Evolutionary conservation across 108 stramenopile genomes (phyloP).

Genomic region (Mediolabrus comicus): DNA sequence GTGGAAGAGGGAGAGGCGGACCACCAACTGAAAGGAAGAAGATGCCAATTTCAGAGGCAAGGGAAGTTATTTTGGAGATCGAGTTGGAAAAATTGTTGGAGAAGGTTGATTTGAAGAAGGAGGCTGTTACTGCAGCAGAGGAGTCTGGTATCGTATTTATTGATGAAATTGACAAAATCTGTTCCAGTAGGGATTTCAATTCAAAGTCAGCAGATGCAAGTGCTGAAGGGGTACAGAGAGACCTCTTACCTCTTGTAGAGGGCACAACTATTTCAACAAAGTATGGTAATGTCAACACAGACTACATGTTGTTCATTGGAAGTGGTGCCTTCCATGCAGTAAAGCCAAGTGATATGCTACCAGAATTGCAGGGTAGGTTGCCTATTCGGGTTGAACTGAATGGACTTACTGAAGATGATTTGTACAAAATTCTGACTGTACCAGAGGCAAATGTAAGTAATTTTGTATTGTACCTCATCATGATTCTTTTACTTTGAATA

Average conservation of each 20-base stretch:
- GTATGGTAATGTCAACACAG: constrained; percentile 98
- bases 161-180: constrained; percentile 99
- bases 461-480: background rate
- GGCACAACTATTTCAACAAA: constrained; percentile 97
- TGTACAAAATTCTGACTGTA: constrained; percentile 98
- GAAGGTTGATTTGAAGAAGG: constrained; percentile 87
- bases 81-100: constrained; percentile 94
- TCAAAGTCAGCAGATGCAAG: constrained; percentile 93
- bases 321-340: constrained; percentile 92
- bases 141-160: constrained; percentile 99
- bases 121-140: constrained; percentile 94
- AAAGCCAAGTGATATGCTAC: constrained; percentile 97
- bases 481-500: background rate
- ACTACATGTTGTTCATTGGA: constrained; percentile 97
- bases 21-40: constrained; percentile 77
- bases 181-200: constrained; percentile 77
- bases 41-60: constrained; percentile 87
- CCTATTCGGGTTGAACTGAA: constrained; percentile 99
- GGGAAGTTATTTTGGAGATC: constrained; percentile 87
- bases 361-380: constrained; percentile 97
- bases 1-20: constrained; percentile 48
- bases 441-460: constrained; percentile 93
- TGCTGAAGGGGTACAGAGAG: constrained; percentile 98
- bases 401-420: constrained; percentile 95
- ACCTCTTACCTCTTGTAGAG: constrained; percentile 96